phyloP scores from a whole-genome alignment of 768 basidiomycete genomes.

The Hypholoma fasciculare region DNA sequence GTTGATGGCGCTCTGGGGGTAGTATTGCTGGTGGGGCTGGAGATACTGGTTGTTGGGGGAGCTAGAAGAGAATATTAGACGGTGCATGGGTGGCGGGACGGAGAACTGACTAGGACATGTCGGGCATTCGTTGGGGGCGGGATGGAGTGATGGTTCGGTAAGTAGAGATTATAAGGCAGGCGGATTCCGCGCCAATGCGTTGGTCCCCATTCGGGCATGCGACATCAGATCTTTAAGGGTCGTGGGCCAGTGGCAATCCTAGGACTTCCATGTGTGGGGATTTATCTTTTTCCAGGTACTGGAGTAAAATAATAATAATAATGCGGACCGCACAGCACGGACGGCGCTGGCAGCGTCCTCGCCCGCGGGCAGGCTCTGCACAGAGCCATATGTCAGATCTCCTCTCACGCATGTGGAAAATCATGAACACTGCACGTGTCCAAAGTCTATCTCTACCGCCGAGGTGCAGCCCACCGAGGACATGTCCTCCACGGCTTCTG shows the following conservation, averaged over 20 bases:
- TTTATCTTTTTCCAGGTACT: conserved; percentile 45
- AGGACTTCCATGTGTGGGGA: conserved; percentile 39
- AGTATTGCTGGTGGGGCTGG: conserved; percentile 39
- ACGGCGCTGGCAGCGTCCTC: conserved; percentile 15
- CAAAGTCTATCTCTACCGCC: conserved; percentile 6
- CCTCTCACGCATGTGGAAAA: conserved; percentile 35
- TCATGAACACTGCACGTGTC: conserved; percentile 21
- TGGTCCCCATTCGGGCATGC: conserved; percentile 53
- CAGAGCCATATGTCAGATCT: conserved; percentile 17
- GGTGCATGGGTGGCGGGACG: conserved; percentile 5
- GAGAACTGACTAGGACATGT: conserved; percentile 55
- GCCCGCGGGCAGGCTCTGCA: conserved; percentile 37
- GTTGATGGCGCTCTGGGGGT: conserved; percentile 25
- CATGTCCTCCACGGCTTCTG: conserved; percentile 1
- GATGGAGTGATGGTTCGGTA: conserved; percentile 25
- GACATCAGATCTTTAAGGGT: conserved; percentile 71
- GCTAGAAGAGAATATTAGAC: conserved; percentile 26
- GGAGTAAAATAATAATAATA: neutral
- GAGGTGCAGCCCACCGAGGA: conserved; percentile 3
- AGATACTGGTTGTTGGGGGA: conserved; percentile 42
- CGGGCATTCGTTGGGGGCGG: conserved; percentile 46
- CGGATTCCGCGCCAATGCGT: conserved; percentile 33
- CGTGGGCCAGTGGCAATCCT: conserved; percentile 50
- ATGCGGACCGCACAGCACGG: conserved; percentile 10
- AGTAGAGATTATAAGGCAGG: conserved; percentile 53